Conservation (phyloP, 768 basidiomycete genomes). For the Calocybe indica region DNA sequence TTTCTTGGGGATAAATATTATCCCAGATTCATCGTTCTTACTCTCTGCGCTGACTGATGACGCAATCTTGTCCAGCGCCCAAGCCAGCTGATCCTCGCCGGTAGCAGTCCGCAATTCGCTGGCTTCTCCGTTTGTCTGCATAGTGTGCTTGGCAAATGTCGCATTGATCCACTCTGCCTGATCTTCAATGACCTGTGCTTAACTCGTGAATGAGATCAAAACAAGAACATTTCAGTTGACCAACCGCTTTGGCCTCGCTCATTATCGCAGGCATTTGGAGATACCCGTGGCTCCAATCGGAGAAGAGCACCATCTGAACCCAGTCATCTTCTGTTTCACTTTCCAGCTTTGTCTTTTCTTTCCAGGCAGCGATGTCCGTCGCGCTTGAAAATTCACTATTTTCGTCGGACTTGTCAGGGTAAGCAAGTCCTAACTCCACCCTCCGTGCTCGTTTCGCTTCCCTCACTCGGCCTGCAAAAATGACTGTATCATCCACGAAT, state of each 20-base stretch:
- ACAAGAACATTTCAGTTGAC: constrained; percentile 9
- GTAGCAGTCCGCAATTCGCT: not conserved
- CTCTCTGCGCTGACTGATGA: constrained; percentile 29
- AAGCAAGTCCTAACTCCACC: constrained; percentile 61
- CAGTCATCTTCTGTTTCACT: constrained; percentile 85
- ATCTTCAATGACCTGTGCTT: constrained; percentile 56
- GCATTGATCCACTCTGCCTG: constrained; percentile 90
- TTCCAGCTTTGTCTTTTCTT: constrained; percentile 54
- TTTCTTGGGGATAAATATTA: constrained; percentile 51
- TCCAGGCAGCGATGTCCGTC: constrained; percentile 38
- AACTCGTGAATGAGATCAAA: constrained; percentile 1
- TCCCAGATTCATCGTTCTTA: constrained; percentile 64
- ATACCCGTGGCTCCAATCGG: constrained; percentile 97
- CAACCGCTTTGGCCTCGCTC: constrained; percentile 65
- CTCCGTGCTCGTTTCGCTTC: constrained; percentile 89
- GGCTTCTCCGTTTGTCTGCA: constrained; percentile 7
- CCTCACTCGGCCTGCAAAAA: constrained; percentile 91
- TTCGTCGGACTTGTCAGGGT: constrained; percentile 59
- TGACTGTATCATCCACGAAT: constrained; percentile 96
- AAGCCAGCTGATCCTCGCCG: not conserved
- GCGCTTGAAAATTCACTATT: constrained; percentile 36
- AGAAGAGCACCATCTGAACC: constrained; percentile 90
- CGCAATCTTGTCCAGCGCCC: not conserved
- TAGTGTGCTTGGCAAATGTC: constrained; percentile 33
- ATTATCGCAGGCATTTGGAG: constrained; percentile 91